These are phyloP conservation scores for Epichloe sylvatica DNA, from an alignment of 2,329 filamentous ascomycete species.

Conservation along the genomic window DNA sequence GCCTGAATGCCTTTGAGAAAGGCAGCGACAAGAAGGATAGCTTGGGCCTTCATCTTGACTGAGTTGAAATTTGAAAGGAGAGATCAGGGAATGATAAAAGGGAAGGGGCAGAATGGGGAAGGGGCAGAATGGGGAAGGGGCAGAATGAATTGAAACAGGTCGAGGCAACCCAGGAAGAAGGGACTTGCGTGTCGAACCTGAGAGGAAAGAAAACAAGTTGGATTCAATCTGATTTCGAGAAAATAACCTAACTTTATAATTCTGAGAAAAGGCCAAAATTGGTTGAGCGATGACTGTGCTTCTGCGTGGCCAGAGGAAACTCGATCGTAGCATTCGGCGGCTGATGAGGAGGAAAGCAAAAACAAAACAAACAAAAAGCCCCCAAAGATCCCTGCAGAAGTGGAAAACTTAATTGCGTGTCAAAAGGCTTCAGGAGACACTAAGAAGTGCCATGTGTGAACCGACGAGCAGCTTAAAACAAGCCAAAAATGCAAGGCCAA, in stretches of 20 bases:
- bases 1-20: not conserved
- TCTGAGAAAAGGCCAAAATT: not conserved
- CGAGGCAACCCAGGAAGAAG: not conserved
- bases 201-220: not conserved
- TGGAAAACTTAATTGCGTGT: not conserved
- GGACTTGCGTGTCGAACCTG: not conserved
- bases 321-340: not conserved
- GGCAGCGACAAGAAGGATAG: not conserved
- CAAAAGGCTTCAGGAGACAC: not conserved
- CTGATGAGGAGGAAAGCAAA: not conserved
- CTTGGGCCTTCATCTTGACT: constrained; percentile 1
- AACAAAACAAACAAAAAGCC: not conserved
- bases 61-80: not conserved
- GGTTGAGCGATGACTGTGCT: no score
- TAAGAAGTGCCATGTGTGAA: not conserved
- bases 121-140: no score
- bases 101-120: not conserved
- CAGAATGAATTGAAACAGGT: not conserved
- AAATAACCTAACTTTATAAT: not conserved
- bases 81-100: not conserved
- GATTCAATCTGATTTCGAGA: not conserved
- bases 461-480: not conserved
- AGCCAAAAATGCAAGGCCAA: not conserved
- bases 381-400: no score
- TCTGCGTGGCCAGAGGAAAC: no score